phyloP scores from a whole-genome alignment of 2,329 filamentous ascomycete species.

The Fusarium proliferatum region DNA sequence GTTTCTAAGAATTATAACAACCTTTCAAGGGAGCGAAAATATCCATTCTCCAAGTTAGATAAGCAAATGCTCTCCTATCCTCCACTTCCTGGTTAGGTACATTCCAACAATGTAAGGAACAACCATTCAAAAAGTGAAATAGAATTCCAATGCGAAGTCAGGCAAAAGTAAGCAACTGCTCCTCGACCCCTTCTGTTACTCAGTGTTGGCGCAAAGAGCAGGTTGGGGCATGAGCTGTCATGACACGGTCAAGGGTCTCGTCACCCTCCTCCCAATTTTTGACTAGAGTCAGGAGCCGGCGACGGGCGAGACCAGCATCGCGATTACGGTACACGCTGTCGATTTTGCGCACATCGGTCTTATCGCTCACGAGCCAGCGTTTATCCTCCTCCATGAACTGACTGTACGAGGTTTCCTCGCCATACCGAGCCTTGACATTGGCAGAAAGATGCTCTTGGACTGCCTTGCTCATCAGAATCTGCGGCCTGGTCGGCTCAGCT shows the following conservation, averaged over 20 bases:
- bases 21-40: not conserved
- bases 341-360: constrained; percentile 54
- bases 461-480: constrained; percentile 45
- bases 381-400: constrained; percentile 52
- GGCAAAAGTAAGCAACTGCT: not conserved
- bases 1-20: not conserved
- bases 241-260: constrained; percentile 52
- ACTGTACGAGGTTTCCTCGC: constrained; percentile 45
- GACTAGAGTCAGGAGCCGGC: constrained; percentile 49
- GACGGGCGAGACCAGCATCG: constrained; percentile 52
- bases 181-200: not conserved
- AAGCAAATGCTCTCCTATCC: not conserved
- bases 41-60: not conserved
- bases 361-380: constrained; percentile 55
- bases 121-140: not conserved
- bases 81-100: not conserved
- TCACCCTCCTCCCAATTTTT: constrained; percentile 56
- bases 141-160: not conserved
- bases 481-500: constrained; percentile 34
- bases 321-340: constrained; percentile 58
- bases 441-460: constrained; percentile 47
- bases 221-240: constrained; percentile 46
- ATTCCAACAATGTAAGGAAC: not conserved
- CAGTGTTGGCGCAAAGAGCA: constrained; percentile 40
- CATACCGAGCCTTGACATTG: constrained; percentile 49